Evolutionary conservation across 1,139 yeast genomes (phyloP), one percentile per base, ranked within the genome.

Genomic region (Hanseniaspora uvarum): DNA sequence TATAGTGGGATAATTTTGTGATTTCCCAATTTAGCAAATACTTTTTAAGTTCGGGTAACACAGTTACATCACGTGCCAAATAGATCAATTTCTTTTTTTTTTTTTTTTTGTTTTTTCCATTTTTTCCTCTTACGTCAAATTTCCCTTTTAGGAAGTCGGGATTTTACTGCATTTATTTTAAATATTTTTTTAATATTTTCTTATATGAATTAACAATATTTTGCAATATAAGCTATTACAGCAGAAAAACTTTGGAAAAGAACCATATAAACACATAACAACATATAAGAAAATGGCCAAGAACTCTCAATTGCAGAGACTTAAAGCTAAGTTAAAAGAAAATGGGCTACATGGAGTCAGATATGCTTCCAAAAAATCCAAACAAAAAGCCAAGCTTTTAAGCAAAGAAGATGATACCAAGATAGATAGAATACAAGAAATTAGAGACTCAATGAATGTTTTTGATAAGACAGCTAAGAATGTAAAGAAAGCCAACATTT

Each of bases 371-470:
- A 82, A 78, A 62, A 79, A 75, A 60, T 72, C 70, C 53, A 68
- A 68, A 52, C 72, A 70, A 57, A 70, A 70, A 56, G 68, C 77
- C 21, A 67, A 67, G 59, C 76, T 74, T 63, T 72, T 78, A 14
- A 83, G 86, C n/a, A 76, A 79, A 46, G 88, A 83, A 56, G 75
- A 80, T 46, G 78, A 86, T 62, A 87, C 83, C 61, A 77, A 73
- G 59, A 76, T 76, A 53, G 70, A 74, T 57, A 73, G 78, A 12
- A 67, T 92, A 24, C 66, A 71, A 19, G 75, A 75, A 56, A 85
- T 92, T 59, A 76, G 97, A 63, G 79, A 78, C 55, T 83, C 87
- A 61, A 89, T 89, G 72, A 89, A 87, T 68, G 94, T 94, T 26
- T 94, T 92, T 68, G 98, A 89, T 63, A 75, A 80, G 48, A 83